A percentile compares a stretch with the other conserved stretches of the same genome.
These are phyloP conservation scores for Diplocarpon rosae DNA, from an alignment of 2,329 filamentous ascomycete species.

Conservation along the genomic window DNA sequence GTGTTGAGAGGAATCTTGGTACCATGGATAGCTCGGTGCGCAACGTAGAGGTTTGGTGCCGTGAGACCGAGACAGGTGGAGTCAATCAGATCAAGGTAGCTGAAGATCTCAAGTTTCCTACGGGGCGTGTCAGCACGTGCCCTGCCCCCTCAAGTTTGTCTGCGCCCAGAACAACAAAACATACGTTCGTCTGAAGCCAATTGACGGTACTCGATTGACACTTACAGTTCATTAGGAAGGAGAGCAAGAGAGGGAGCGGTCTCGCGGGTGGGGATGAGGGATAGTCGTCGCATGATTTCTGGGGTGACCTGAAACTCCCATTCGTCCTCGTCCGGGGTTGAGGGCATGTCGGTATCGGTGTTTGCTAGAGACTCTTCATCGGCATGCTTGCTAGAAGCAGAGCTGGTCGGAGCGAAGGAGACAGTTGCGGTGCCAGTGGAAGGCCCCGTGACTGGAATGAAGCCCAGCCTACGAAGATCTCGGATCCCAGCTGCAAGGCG, in stretches of 20 bases:
- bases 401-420: constrained; percentile 6
- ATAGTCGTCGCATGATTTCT: constrained; percentile 16
- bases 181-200: too few species aligned
- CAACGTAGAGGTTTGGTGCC: constrained; percentile 45
- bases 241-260: constrained; percentile 31
- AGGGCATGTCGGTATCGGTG: constrained; percentile 18
- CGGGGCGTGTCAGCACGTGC: neutral
- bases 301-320: constrained; percentile 18
- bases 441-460: constrained; percentile 7
- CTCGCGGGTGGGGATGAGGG: constrained; percentile 8
- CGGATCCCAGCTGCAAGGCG: neutral
- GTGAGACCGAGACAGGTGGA: constrained; percentile 50
- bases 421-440: constrained; percentile 2
- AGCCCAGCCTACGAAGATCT: neutral
- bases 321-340: constrained; percentile 15
- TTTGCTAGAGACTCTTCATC: constrained; percentile 15
- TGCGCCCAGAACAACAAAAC: too few species aligned
- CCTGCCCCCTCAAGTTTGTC: too few species aligned
- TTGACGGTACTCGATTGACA: neutral
- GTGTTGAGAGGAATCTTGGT: constrained; percentile 44
- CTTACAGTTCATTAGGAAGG: constrained; percentile 42
- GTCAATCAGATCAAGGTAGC: constrained; percentile 53
- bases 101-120: constrained; percentile 45
- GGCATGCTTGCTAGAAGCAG: constrained; percentile 9
- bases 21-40: constrained; percentile 43